These are phyloP conservation scores for Rehmannia glutinosa DNA, from an alignment of 257 asterid species.

Conservation along the genomic window DNA sequence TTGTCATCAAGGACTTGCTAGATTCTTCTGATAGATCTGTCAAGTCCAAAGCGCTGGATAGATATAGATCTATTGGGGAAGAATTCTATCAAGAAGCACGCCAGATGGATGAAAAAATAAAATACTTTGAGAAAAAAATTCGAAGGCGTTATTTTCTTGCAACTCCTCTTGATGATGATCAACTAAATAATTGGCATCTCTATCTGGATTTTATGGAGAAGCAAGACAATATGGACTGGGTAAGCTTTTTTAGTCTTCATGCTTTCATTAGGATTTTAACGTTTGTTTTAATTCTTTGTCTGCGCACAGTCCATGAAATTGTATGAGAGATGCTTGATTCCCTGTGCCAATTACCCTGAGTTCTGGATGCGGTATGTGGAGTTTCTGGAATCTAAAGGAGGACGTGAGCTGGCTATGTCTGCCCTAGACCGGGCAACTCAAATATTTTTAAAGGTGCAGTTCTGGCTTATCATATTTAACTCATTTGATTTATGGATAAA, in stretches of 20 bases:
- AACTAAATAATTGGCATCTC: slow-evolving; percentile 76
- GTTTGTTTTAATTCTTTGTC: neutral
- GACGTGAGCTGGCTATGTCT: slow-evolving; percentile 68
- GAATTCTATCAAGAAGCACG: slow-evolving; percentile 58
- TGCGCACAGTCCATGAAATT: slow-evolving; percentile 62
- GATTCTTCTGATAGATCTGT: slow-evolving; percentile 46
- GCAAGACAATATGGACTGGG: slow-evolving; percentile 74
- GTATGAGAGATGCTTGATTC: slow-evolving; percentile 90
- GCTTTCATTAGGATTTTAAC: neutral
- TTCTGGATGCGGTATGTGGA: slow-evolving; percentile 93
- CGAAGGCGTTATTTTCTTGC: slow-evolving; percentile 55
- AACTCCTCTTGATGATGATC: slow-evolving; percentile 62
- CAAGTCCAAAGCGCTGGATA: slow-evolving; percentile 60
- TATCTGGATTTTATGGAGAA: slow-evolving; percentile 81
- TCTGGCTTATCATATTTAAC: neutral
- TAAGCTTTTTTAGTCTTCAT: slow-evolving; percentile 21
- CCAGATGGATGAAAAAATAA: slow-evolving; percentile 56
- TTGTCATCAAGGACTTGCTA: slow-evolving; percentile 60
- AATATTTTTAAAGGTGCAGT: slow-evolving; percentile 62
- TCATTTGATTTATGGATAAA: slow-evolving; percentile 12
- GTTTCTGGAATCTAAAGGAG: slow-evolving; percentile 73
- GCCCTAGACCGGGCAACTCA: slow-evolving; percentile 75
- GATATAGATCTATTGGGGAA: slow-evolving; percentile 65
- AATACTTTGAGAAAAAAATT: slow-evolving; percentile 57
- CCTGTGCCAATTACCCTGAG: slow-evolving; percentile 88